Conservation (phyloP, 257 asterid species). For the Misopates orontium region DNA sequence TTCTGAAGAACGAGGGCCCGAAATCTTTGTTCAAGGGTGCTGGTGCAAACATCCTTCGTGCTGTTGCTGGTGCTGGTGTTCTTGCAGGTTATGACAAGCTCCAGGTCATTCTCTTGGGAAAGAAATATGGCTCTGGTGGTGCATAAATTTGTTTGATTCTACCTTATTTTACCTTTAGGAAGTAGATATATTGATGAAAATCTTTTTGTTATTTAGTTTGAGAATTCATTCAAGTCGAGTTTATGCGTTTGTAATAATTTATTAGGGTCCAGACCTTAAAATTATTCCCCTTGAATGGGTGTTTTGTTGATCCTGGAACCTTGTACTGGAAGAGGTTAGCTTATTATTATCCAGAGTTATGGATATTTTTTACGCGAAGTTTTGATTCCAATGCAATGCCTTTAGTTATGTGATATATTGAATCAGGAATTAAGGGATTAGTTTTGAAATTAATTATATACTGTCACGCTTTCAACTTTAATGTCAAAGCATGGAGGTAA, state of each 20-base stretch:
- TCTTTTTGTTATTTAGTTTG: conserved; percentile 35
- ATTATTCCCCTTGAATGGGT: conserved; percentile 6
- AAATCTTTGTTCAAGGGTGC: conserved; percentile 89
- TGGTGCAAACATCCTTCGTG: conserved; percentile 90
- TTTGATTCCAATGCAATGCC: conserved; percentile 17
- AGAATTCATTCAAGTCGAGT: conserved; percentile 35
- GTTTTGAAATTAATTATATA: too few relatives aligned
- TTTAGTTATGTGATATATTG: not conserved
- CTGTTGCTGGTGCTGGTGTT: conserved; percentile 93
- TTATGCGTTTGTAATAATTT: conserved; percentile 18
- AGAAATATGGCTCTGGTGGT: conserved; percentile 89
- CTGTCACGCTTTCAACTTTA: too few relatives aligned
- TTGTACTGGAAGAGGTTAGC: not conserved
- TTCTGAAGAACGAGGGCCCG: conserved; percentile 75
- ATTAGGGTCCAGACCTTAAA: conserved; percentile 15
- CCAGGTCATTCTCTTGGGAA: conserved; percentile 75
- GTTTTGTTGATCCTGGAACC: conserved; percentile 11
- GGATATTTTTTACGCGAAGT: not conserved
- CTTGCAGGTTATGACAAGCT: conserved; percentile 91
- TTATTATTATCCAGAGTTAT: not conserved
- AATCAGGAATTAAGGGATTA: too few relatives aligned
- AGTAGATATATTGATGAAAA: conserved; percentile 60
- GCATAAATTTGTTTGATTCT: conserved; percentile 39
- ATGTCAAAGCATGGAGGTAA: too few relatives aligned
- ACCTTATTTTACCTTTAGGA: conserved; percentile 12